Evolutionary conservation across 2,329 filamentous ascomycete genomes (phyloP).

Genomic region (Periconia digitata): DNA sequence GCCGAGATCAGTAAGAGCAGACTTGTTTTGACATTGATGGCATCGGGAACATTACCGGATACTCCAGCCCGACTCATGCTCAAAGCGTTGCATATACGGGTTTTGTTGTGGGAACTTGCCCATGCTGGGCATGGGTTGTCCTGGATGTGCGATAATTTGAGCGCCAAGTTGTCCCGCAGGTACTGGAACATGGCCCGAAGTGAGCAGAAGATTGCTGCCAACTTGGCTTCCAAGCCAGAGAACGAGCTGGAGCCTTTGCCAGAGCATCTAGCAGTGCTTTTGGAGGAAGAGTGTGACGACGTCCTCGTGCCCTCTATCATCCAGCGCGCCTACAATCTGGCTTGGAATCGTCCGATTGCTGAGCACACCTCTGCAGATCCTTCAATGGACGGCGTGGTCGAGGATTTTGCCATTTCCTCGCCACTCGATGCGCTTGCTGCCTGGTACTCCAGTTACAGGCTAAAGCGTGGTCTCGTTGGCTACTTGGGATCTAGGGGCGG

Average conservation of each 20-base stretch:
- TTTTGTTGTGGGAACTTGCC: constrained; percentile 79
- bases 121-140: constrained; percentile 66
- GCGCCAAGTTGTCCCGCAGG: constrained; percentile 70
- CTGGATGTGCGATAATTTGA: constrained; percentile 67
- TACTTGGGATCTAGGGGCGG: constrained; percentile 61
- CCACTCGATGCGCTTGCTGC: constrained; percentile 88
- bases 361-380: constrained; percentile 67
- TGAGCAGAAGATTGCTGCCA: constrained; percentile 54
- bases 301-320: constrained; percentile 77
- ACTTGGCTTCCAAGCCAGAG: constrained; percentile 35
- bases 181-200: constrained; percentile 82
- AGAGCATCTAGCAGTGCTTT: constrained; percentile 71
- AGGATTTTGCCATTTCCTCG: constrained; percentile 81
- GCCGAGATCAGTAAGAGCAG: constrained; percentile 86
- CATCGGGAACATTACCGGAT: constrained; percentile 81
- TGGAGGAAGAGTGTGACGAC: constrained; percentile 78
- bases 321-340: constrained; percentile 84
- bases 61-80: constrained; percentile 85
- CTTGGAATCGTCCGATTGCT: constrained; percentile 79
- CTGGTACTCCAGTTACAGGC: constrained; percentile 78
- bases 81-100: constrained; percentile 87
- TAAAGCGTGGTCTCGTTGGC: constrained; percentile 69
- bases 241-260: constrained; percentile 69
- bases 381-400: constrained; percentile 79
- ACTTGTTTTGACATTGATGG: constrained; percentile 81